These are phyloP conservation scores for Boletus speciosus DNA, from an alignment of 768 basidiomycete genomes.

Conservation along the genomic window DNA sequence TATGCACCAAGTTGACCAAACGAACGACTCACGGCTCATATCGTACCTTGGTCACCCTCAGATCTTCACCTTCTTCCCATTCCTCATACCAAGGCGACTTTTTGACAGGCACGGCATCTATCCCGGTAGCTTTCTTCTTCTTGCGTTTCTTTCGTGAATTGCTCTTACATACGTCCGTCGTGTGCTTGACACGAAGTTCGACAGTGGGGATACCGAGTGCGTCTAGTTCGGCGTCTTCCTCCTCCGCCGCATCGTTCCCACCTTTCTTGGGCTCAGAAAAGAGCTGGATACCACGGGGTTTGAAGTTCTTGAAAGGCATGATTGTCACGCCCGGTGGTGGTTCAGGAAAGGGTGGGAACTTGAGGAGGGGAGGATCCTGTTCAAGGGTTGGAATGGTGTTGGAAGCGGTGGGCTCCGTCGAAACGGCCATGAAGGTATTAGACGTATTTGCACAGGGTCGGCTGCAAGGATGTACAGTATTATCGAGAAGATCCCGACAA, in stretches of 20 bases:
- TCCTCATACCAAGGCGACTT: conserved; percentile 59
- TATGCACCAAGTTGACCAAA: background rate
- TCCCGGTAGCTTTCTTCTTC: conserved; percentile 28
- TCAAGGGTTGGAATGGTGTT: conserved; percentile 3
- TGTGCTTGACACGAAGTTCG: conserved; percentile 48
- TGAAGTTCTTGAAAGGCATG: conserved; percentile 55
- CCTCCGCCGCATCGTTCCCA: conserved; percentile 30
- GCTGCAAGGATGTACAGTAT: conserved; percentile 1
- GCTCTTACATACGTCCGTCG: conserved; percentile 53
- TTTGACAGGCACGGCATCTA: conserved; percentile 18
- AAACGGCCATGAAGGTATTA: conserved; percentile 17
- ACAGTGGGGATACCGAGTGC: conserved; percentile 66
- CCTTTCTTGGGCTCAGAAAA: conserved; percentile 35
- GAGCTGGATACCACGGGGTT: conserved; percentile 54
- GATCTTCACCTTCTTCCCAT: conserved; percentile 64
- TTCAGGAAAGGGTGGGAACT: conserved; percentile 48
- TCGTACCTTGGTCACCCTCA: conserved; percentile 37
- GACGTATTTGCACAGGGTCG: conserved; percentile 14
- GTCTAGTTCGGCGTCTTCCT: conserved; percentile 59
- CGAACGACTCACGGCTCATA: conserved; percentile 48
- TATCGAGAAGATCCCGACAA: conserved; percentile 9
- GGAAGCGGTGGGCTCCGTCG: conserved; percentile 14
- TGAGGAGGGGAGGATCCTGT: conserved; percentile 24
- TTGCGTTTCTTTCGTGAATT: conserved; percentile 52
- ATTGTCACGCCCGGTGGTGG: conserved; percentile 45